Evolutionary conservation across 192 early-diverging fungal genomes (phyloP), one percentile per base, ranked within the genome.

Genomic region (Backusella sp.): DNA sequence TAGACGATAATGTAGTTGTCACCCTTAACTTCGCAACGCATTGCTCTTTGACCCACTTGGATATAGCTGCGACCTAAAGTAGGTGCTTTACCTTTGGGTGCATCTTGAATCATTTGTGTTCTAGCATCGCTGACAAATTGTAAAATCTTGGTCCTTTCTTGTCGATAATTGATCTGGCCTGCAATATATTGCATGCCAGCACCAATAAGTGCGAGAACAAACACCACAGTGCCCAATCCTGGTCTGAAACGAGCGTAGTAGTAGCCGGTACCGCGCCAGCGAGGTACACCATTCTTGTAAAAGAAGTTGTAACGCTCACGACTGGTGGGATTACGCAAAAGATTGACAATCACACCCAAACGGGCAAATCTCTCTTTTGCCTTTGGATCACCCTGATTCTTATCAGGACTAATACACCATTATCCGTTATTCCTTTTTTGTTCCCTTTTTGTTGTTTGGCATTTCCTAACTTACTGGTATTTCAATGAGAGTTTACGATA

Each of bases 231-330:
- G 4, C 79, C 81, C n/a, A 94, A 83, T 32, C 91, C 92, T 0
- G 93, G 93, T 37, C 92, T 83, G 82, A 90, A 92, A 44, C 93
- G 89, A 36, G 84, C 77, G 77, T 94, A 94, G 14, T 89, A 79
- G 66, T 93, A 94, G 0, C 90, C 92, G 66, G 92, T 91, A 41
- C 92, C 93, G 66, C 93, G 84, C 93, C 93, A 94, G 68, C 86
- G 85, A 32, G 93, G 93, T 15, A 94, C 91, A 17, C 93, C 93
- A 76, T 93, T 93, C 77, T 91, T 92, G 74, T 90, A 85, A 79
- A 92, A 94, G 80, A 92, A 92, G 82, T 94, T 88, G 80, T 94
- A 94, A 35, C 92, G 85, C 44, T 93, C 90, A 30, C 92, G 90
- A 36, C 79, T 82, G 73, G 83, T 83, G 30, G 80, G 68, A 73